A percentile compares a stretch with the other conserved stretches of the same genome.
Conservation (phyloP, 768 basidiomycete species). For the Coprinellus micaceus region DNA sequence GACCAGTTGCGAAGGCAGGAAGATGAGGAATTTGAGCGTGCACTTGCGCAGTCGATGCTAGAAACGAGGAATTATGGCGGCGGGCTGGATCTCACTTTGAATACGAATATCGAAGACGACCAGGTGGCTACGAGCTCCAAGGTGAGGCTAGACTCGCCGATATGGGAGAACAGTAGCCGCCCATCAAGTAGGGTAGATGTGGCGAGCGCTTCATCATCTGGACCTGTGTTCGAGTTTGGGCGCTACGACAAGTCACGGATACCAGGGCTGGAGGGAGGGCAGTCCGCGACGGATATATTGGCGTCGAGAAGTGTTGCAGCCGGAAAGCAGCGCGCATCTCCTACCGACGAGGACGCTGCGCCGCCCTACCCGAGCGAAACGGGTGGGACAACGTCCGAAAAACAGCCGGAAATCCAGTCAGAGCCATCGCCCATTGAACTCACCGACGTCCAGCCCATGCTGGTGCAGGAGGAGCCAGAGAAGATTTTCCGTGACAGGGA, state of each 20-base stretch:
- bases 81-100: conserved; percentile 4
- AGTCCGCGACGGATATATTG: too few relatives aligned
- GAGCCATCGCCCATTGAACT: neutral
- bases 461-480: conserved; percentile 5
- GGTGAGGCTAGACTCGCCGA: conserved; percentile 2
- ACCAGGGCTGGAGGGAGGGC: conserved; percentile 5
- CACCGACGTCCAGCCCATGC: neutral
- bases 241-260: conserved; percentile 19
- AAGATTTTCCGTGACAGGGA: neutral
- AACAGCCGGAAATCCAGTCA: too few relatives aligned
- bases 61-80: conserved; percentile 15
- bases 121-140: conserved; percentile 4
- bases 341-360: neutral
- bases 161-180: neutral
- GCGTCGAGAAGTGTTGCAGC: neutral
- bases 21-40: conserved; percentile 64
- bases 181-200: neutral
- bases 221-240: conserved; percentile 13
- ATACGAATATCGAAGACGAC: conserved; percentile 3
- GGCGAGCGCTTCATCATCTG: neutral
- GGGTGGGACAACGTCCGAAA: too few relatives aligned
- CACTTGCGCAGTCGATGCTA: conserved; percentile 42
- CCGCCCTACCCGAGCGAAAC: too few relatives aligned
- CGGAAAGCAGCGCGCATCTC: neutral
- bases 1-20: conserved; percentile 43